phyloP scores from a whole-genome alignment of 257 asterid species.

The Nicotiana undulata region DNA sequence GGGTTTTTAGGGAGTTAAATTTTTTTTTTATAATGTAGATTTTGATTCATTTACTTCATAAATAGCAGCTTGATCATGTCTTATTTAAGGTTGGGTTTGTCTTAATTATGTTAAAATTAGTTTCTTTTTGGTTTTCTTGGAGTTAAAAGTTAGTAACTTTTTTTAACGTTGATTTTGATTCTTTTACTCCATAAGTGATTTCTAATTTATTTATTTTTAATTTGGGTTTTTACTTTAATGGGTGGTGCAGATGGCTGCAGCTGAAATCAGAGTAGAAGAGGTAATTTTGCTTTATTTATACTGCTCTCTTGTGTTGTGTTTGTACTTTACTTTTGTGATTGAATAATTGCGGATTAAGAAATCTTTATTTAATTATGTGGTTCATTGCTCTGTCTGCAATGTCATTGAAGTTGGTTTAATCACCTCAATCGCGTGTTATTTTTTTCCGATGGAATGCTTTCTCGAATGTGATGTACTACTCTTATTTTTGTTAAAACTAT shows the following conservation, averaged over 20 bases:
- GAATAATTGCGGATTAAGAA: not conserved
- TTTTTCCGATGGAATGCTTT: not conserved
- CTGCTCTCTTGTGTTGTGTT: not conserved
- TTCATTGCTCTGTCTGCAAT: not conserved
- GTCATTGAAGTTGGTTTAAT: not conserved
- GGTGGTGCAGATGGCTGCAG: conserved; percentile 74
- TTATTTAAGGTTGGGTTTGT: conserved; percentile 56
- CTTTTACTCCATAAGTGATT: not conserved
- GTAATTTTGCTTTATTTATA: conserved; percentile 19
- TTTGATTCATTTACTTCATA: no score
- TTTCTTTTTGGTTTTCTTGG: not conserved
- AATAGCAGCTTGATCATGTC: conserved; percentile 63
- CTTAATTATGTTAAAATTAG: not conserved
- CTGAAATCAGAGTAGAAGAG: conserved; percentile 90
- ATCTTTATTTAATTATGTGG: not conserved
- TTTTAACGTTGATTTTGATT: not conserved
- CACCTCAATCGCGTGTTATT: not conserved
- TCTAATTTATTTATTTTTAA: not conserved
- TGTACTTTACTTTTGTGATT: not conserved
- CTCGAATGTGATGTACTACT: not conserved
- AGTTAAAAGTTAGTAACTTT: not conserved
- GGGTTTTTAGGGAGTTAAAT: no score
- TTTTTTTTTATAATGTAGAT: no score
- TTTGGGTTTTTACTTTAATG: not conserved
- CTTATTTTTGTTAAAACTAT: not conserved